Base-by-base conservation (phyloP, 495 filamentous ascomycete genomes). In the Penicillium simplicissimum region DNA sequence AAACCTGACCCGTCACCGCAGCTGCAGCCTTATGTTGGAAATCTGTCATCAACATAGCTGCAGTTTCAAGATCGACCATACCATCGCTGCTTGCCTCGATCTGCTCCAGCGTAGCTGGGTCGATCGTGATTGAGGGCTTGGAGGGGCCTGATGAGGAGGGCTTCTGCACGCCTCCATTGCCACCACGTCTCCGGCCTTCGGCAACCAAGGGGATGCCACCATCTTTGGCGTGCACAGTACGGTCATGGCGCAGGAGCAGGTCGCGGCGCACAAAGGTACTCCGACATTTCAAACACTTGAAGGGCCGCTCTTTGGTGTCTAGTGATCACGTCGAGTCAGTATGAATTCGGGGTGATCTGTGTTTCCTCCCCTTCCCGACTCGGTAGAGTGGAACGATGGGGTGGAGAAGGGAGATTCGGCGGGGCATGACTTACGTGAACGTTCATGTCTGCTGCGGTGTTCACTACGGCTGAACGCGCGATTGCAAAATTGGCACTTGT, bases 401-500 rank as follows among this genome's bases (percentile, higher is more conserved):
- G 3, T 5, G 31, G 14, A 31, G 19, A 36, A 4, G 48, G 21
- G 10, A 4, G n/a, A 34, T 13, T 11, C 23, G 49, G 8, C 42
- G 49, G 52, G 21, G 23, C 19, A 38, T 15, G 55, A 95, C 95
- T 85, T 93, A 98, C 95, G 95, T 68, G 93, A 97, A 77, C 95
- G 84, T 76, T 98, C 95, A 79, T 98, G 95, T 80, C 95, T 83
- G 78, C 92, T 97, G 64, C 96, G 87, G 78, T 98, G 95, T 76
- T 98, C 96, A 73, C 92, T 97, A 73, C 96, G 84, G 80, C 92
- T 96, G 74, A 98, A 98, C 56, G 95, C 95, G 72, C 95, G 86
- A 76, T 90, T 91, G 82, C 95, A 98, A 78, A 97, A 98, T 83
- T 96, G 92, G 80, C 95, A 98, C 78, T 98, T 97, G 86, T 98